Evolutionary conservation across 73 alveolate genomes (phyloP).

Genomic region (Symbiodinium pilosum): DNA sequence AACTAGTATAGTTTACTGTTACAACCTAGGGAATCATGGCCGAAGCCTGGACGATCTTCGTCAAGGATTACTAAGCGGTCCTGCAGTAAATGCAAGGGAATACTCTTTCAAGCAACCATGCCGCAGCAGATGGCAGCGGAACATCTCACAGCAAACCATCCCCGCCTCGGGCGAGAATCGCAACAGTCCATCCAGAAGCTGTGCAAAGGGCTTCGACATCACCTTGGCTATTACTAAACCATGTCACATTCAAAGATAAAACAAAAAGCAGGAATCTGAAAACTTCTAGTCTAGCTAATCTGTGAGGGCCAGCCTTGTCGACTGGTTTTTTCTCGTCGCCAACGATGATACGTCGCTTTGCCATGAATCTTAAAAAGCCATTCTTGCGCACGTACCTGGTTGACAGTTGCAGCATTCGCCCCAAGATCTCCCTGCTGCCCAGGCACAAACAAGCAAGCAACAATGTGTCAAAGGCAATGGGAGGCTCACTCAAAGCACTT

Average conservation of each 20-base stretch:
- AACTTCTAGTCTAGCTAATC: no score
- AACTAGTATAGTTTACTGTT: background rate
- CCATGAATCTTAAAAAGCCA: slow-evolving; percentile 69
- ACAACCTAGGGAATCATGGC: background rate
- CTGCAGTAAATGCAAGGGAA: background rate
- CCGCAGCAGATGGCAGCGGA: no score
- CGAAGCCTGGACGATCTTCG: slow-evolving; percentile 1
- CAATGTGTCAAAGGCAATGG: background rate
- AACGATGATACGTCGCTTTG: slow-evolving; percentile 77
- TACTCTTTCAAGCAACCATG: no score
- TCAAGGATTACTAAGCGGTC: background rate
- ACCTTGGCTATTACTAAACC: no score
- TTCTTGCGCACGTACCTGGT: slow-evolving; percentile 83
- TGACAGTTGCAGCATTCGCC: background rate
- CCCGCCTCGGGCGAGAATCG: slow-evolving; percentile 63
- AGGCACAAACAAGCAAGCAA: background rate
- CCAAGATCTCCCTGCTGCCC: background rate
- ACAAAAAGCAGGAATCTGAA: no score
- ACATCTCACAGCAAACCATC: no score
- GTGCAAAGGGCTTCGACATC: slow-evolving; percentile 66
- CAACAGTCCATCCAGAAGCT: slow-evolving; percentile 70
- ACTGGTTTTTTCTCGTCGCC: slow-evolving; percentile 85
- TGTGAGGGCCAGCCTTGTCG: slow-evolving; percentile 21
- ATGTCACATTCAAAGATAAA: no score
- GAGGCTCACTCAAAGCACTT: slow-evolving; percentile 80